A percentile compares a stretch with the other conserved stretches of the same genome.
Evolutionary conservation across 768 basidiomycete species (phyloP).

Genomic region (Boletus pseudo-olivaceus): DNA sequence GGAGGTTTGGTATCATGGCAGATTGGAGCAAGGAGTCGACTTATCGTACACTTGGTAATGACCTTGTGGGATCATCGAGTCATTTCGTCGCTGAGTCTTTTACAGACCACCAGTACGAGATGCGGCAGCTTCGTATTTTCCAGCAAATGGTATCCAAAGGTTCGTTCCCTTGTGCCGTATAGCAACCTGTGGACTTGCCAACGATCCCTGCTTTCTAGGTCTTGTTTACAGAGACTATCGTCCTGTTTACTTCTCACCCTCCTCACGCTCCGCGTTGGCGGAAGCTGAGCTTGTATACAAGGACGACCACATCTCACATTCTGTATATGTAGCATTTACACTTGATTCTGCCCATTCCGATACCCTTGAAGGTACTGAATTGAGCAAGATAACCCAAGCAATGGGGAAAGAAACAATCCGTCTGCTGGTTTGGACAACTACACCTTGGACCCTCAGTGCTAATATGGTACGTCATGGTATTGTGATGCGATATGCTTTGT

Average conservation of each 20-base stretch:
- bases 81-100: neutral
- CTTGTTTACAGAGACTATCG: constrained; percentile 83
- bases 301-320: constrained; percentile 84
- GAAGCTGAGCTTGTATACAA: constrained; percentile 92
- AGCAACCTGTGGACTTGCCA: neutral
- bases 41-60: constrained; percentile 81
- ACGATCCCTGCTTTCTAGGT: constrained; percentile 38
- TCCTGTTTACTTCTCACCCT: constrained; percentile 94
- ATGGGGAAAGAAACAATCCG: constrained; percentile 39
- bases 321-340: constrained; percentile 80
- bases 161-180: constrained; percentile 17
- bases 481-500: neutral
- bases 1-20: constrained; percentile 85
- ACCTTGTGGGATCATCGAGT: neutral
- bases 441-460: constrained; percentile 93
- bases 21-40: constrained; percentile 73
- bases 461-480: constrained; percentile 70
- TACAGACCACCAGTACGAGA: constrained; percentile 82
- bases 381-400: constrained; percentile 24
- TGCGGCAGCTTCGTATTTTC: constrained; percentile 83
- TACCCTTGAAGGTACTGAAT: constrained; percentile 13
- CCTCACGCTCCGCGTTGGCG: constrained; percentile 88
- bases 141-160: constrained; percentile 86
- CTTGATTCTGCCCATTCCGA: constrained; percentile 37
- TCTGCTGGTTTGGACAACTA: constrained; percentile 93